These are phyloP conservation scores for Aureobasidium sp. DNA, from an alignment of 2,329 filamentous ascomycete species.

Conservation along the genomic window DNA sequence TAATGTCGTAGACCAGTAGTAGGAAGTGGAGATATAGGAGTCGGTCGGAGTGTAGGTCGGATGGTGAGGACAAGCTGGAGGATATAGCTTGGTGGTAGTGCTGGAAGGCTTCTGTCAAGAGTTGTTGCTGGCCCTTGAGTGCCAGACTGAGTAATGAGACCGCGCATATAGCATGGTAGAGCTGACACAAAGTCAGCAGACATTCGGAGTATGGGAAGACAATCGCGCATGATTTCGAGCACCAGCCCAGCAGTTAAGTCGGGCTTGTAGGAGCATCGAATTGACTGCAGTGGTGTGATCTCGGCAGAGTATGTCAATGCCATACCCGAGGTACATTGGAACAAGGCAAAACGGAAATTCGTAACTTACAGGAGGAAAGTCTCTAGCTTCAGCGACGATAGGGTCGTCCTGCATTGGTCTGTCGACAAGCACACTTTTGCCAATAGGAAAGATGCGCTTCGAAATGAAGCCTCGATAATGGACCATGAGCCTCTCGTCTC, in stretches of 20 bases:
- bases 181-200: conserved; percentile 29
- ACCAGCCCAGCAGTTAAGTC: not conserved
- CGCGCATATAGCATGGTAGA: conserved; percentile 53
- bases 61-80: conserved; percentile 36
- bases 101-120: conserved; percentile 42
- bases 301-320: not conserved
- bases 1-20: conserved; percentile 50
- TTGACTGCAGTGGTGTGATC: not conserved
- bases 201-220: not conserved
- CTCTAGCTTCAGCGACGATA: conserved; percentile 33
- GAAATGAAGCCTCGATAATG: conserved; percentile 19
- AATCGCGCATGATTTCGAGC: not conserved
- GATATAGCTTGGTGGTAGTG: conserved; percentile 49
- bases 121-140: conserved; percentile 38
- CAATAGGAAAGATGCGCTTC: conserved; percentile 17
- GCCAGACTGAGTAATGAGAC: conserved; percentile 49
- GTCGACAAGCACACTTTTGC: conserved; percentile 8
- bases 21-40: conserved; percentile 52
- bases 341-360: not conserved
- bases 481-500: conserved; percentile 18
- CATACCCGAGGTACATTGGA: not conserved
- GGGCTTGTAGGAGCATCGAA: too few relatives aligned
- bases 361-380: conserved; percentile 44
- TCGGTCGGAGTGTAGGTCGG: conserved; percentile 51
- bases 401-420: conserved; percentile 10